Percentiles rank a stretch among this genome's conserved stretches.
Conservation (phyloP, 257 asterid genomes). For the Ehretia macrophylla region DNA sequence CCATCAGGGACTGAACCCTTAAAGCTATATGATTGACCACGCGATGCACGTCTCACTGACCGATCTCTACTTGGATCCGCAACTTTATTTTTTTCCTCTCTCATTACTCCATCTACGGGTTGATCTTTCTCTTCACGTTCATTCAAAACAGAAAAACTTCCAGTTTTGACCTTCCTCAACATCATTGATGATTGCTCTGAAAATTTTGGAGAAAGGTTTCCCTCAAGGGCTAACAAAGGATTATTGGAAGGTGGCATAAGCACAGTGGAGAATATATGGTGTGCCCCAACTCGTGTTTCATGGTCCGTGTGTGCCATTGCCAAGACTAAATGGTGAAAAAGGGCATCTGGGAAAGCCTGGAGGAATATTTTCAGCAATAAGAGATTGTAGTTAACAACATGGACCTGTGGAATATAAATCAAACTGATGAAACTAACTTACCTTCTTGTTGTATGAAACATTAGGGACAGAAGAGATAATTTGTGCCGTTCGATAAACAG, state of each 20-base stretch:
- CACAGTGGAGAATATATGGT: constrained; percentile 39
- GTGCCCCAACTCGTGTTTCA: constrained; percentile 44
- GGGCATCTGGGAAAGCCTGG: constrained; percentile 52
- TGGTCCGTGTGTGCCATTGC: constrained; percentile 50
- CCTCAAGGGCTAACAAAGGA: constrained; percentile 20
- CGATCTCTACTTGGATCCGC: constrained; percentile 17
- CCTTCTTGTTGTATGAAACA: constrained; percentile 36
- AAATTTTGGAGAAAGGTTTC: constrained; percentile 21
- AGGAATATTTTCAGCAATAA: background rate
- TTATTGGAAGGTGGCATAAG: constrained; percentile 40
- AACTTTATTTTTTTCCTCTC: constrained; percentile 20
- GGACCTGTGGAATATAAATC: background rate
- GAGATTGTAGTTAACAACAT: background rate
- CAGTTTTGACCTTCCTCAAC: constrained; percentile 21
- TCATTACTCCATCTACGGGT: constrained; percentile 16
- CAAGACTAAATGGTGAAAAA: constrained; percentile 46
- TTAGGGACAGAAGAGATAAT: constrained; percentile 42
- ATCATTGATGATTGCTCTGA: constrained; percentile 20
- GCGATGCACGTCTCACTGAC: constrained; percentile 16
- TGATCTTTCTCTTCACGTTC: constrained; percentile 17
- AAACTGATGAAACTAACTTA: constrained; percentile 3
- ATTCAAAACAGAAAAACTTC: constrained; percentile 30
- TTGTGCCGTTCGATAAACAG: constrained; percentile 40
- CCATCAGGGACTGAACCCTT: constrained; percentile 20
- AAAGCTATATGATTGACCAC: constrained; percentile 24